phyloP scores from a whole-genome alignment of 768 basidiomycete species.

The Podaxis rugospora region DNA sequence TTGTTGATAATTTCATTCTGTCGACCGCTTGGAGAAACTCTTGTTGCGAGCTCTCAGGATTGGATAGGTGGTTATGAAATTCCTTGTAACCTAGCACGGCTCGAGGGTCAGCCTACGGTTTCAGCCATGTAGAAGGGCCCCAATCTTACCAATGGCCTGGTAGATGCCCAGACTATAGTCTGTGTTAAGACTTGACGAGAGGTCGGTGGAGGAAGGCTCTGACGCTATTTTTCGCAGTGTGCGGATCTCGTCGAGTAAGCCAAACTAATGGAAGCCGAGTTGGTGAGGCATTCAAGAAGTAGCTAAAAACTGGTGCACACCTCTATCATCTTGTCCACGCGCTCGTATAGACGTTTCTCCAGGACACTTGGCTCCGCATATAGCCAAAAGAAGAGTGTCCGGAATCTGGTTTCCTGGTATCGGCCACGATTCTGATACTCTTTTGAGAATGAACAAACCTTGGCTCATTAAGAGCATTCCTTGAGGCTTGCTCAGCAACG shows the following conservation, averaged over 20 bases:
- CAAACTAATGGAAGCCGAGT: slow-evolving; percentile 43
- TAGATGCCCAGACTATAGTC: slow-evolving; percentile 86
- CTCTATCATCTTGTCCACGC: slow-evolving; percentile 89
- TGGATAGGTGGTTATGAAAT: slow-evolving; percentile 65
- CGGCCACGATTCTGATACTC: neutral
- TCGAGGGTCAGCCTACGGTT: neutral
- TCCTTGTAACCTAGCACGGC: slow-evolving; percentile 78
- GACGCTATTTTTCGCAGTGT: slow-evolving; percentile 38
- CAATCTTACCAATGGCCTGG: slow-evolving; percentile 78
- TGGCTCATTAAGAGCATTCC: slow-evolving; percentile 31
- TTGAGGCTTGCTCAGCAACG: slow-evolving; percentile 54
- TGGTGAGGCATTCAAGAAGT: neutral
- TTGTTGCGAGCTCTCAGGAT: slow-evolving; percentile 31
- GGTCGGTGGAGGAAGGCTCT: neutral
- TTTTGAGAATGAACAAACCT: slow-evolving; percentile 36
- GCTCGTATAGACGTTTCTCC: slow-evolving; percentile 62
- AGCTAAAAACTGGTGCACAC: slow-evolving; percentile 33
- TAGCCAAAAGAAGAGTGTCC: slow-evolving; percentile 87
- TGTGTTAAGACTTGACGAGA: slow-evolving; percentile 12
- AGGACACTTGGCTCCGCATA: slow-evolving; percentile 66
- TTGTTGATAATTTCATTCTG: slow-evolving; percentile 81
- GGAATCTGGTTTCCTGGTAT: slow-evolving; percentile 52
- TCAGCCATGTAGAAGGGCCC: neutral
- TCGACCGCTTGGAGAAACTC: slow-evolving; percentile 57
- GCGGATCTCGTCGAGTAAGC: slow-evolving; percentile 76